Percentiles rank a stretch among this genome's conserved stretches.
Evolutionary conservation across 2,329 filamentous ascomycete species (phyloP).

Genomic region (Pseudomassariella vexata): DNA sequence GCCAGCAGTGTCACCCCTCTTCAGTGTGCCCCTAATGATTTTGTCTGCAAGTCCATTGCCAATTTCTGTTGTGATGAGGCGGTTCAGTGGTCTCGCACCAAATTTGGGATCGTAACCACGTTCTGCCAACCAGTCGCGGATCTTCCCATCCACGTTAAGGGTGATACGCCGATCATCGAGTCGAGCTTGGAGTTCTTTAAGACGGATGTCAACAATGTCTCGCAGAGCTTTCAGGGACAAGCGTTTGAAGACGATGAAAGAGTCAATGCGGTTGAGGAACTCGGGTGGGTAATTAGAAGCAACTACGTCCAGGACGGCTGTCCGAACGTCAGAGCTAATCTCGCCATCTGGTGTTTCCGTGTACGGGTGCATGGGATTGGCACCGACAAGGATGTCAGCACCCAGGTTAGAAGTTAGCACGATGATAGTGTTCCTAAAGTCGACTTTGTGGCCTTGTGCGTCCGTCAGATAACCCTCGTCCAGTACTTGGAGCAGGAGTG

Average conservation of each 20-base stretch:
- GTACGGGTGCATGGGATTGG: constrained; percentile 59
- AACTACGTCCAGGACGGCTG: constrained; percentile 85
- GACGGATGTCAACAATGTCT: constrained; percentile 89
- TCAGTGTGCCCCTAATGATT: constrained; percentile 82
- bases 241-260: constrained; percentile 93
- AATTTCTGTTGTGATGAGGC: constrained; percentile 85
- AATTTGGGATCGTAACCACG: constrained; percentile 88
- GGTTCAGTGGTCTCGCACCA: constrained; percentile 84
- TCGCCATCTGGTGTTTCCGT: constrained; percentile 59
- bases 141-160: constrained; percentile 63
- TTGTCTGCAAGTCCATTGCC: constrained; percentile 83
- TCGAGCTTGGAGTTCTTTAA: constrained; percentile 75
- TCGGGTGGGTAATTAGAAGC: constrained; percentile 73
- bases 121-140: constrained; percentile 82
- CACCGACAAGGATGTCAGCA: constrained; percentile 81
- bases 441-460: constrained; percentile 90
- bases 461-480: constrained; percentile 96
- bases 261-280: constrained; percentile 94
- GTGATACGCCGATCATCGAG: constrained; percentile 81
- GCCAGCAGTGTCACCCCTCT: constrained; percentile 65
- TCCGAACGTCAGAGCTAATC: constrained; percentile 67
- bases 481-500: constrained; percentile 85
- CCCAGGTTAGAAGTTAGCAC: constrained; percentile 94
- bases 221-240: constrained; percentile 72
- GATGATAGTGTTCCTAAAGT: constrained; percentile 95